These are phyloP conservation scores for Glebionis coronaria DNA, from an alignment of 129 eudicot genomes.

Conservation along the genomic window DNA sequence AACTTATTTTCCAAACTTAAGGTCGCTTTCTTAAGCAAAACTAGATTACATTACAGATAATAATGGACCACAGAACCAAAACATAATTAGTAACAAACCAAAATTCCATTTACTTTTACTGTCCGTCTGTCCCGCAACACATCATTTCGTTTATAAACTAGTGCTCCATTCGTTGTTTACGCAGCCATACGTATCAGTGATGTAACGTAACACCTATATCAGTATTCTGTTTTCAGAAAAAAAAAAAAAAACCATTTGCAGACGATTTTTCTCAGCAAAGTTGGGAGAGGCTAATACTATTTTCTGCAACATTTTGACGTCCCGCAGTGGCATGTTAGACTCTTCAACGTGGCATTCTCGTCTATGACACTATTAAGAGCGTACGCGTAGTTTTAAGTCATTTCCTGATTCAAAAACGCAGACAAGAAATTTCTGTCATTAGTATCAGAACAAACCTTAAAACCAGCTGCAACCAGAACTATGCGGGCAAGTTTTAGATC, in stretches of 20 bases:
- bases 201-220: background rate
- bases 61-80: no score
- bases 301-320: slow-evolving; percentile 71
- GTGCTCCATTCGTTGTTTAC: background rate
- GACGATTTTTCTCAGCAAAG: no score
- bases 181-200: slow-evolving; percentile 16
- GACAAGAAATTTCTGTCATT: background rate
- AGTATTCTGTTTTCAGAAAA: no score
- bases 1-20: no score
- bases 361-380: slow-evolving; percentile 73
- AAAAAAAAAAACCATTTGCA: background rate
- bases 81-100: no score
- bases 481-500: slow-evolving; percentile 36
- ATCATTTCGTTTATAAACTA: background rate
- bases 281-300: slow-evolving; percentile 32
- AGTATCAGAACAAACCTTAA: background rate
- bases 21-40: no score
- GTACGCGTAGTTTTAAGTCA: slow-evolving; percentile 74
- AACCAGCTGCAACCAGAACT: no score
- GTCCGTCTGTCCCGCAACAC: background rate
- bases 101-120: background rate
- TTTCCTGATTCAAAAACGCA: slow-evolving; percentile 50
- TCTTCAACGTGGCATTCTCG: slow-evolving; percentile 51
- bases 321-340: slow-evolving; percentile 70
- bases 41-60: no score